phyloP scores from a whole-genome alignment of 805 yeast genomes.

The Ogataea nitratoaversa region DNA sequence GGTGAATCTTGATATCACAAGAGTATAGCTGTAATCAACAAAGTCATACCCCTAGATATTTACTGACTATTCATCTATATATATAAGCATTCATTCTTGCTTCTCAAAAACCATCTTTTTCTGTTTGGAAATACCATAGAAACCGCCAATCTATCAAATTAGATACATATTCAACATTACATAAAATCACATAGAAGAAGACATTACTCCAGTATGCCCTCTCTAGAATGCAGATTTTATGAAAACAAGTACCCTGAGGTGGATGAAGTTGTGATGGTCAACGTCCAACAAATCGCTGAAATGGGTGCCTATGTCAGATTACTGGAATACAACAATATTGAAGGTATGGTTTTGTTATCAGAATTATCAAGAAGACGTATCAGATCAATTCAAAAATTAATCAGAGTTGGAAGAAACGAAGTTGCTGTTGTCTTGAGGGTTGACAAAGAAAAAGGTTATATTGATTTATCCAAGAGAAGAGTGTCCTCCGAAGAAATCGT shows the following conservation, averaged over 20 bases:
- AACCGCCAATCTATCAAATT: too few species aligned
- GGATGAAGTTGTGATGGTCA: constrained; percentile 98
- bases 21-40: too few species aligned
- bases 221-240: constrained; percentile 91
- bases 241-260: constrained; percentile 98
- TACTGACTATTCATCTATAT: too few species aligned
- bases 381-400: constrained; percentile 93
- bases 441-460: constrained; percentile 97
- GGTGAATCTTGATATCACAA: too few species aligned
- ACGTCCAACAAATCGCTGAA: constrained; percentile 96
- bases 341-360: constrained; percentile 95
- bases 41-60: too few species aligned
- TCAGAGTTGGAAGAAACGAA: constrained; percentile 97
- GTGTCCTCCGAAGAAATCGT: constrained; percentile 96
- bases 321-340: constrained; percentile 95
- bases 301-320: constrained; percentile 99
- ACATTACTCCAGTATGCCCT: constrained; percentile 52
- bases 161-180: too few species aligned
- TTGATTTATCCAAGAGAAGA: constrained; percentile 95
- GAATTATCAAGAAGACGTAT: constrained; percentile 98
- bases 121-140: too few species aligned
- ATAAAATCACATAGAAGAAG: too few species aligned
- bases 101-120: too few species aligned
- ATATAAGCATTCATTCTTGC: too few species aligned
- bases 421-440: constrained; percentile 97